phyloP scores from a whole-genome alignment of 2,329 filamentous ascomycete species.

The Talaromyces amestolkiae region DNA sequence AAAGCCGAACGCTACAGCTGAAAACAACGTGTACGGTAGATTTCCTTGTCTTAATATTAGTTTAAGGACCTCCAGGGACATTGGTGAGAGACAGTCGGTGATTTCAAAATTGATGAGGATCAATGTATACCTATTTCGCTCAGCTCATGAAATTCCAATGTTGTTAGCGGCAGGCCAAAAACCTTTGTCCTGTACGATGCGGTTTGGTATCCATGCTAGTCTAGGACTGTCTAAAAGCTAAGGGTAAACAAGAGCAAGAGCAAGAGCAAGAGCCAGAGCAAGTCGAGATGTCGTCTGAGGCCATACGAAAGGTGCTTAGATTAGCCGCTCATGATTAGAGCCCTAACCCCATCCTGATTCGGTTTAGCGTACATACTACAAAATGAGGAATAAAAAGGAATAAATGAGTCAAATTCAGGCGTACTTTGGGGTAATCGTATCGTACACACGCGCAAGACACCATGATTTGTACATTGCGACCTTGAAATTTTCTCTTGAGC shows the following conservation, averaged over 20 bases:
- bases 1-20: not conserved
- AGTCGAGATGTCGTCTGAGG: not conserved
- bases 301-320: not conserved
- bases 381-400: constrained; percentile 15
- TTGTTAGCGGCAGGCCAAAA: not conserved
- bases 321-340: not conserved
- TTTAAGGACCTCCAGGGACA: too few relatives aligned
- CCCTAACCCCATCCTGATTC: not conserved
- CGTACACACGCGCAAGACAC: constrained; percentile 15
- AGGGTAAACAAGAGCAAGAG: not conserved
- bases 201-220: not conserved
- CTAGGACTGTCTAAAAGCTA: not conserved
- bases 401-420: constrained; percentile 10
- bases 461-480: constrained; percentile 9
- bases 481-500: not conserved
- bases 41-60: too few relatives aligned
- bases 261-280: not conserved
- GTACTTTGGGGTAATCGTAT: constrained; percentile 14
- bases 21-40: not conserved
- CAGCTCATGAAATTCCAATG: not conserved
- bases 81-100: too few relatives aligned
- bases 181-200: not conserved
- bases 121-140: not conserved
- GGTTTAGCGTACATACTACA: constrained; percentile 15
- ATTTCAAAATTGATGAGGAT: too few relatives aligned